phyloP scores from a whole-genome alignment of 1,284 basidiomycete species.

The Crocinoboletus sp. region DNA sequence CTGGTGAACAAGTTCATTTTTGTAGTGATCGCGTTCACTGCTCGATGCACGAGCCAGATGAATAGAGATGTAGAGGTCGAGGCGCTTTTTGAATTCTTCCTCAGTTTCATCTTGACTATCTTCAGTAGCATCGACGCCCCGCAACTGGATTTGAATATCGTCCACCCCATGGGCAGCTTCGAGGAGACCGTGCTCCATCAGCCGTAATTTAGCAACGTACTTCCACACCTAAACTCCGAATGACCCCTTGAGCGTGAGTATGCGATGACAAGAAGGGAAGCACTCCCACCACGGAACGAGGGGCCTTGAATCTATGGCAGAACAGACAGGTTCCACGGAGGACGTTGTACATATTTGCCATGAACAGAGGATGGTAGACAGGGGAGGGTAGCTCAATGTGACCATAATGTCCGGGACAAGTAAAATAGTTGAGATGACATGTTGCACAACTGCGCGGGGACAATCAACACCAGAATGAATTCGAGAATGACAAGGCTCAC shows the following conservation, averaged over 20 bases:
- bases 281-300: slow-evolving; percentile 65
- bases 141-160: slow-evolving; percentile 44
- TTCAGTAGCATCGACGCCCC: slow-evolving; percentile 35
- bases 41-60: slow-evolving; percentile 56
- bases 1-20: slow-evolving; percentile 86
- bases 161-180: slow-evolving; percentile 79
- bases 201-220: slow-evolving; percentile 83
- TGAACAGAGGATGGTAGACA: slow-evolving; percentile 96
- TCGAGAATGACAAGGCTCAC: slow-evolving; percentile 46
- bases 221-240: slow-evolving; percentile 58
- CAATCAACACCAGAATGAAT: slow-evolving; percentile 3
- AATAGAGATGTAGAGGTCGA: slow-evolving; percentile 71
- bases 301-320: slow-evolving; percentile 92
- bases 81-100: slow-evolving; percentile 62
- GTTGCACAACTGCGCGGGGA: slow-evolving; percentile 76
- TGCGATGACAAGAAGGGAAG: slow-evolving; percentile 8
- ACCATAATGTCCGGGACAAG: slow-evolving; percentile 98
- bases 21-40: slow-evolving; percentile 80
- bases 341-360: slow-evolving; percentile 88
- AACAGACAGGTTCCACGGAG: slow-evolving; percentile 92
- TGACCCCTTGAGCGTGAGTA: slow-evolving; percentile 9
- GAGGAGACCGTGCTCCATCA: slow-evolving; percentile 88
- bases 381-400: slow-evolving; percentile 97
- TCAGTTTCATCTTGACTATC: slow-evolving; percentile 48
- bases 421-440: slow-evolving; percentile 88